Evolutionary conservation across 176 grass and related monocot species (phyloP).

Genomic region (Cenchrus americanus): DNA sequence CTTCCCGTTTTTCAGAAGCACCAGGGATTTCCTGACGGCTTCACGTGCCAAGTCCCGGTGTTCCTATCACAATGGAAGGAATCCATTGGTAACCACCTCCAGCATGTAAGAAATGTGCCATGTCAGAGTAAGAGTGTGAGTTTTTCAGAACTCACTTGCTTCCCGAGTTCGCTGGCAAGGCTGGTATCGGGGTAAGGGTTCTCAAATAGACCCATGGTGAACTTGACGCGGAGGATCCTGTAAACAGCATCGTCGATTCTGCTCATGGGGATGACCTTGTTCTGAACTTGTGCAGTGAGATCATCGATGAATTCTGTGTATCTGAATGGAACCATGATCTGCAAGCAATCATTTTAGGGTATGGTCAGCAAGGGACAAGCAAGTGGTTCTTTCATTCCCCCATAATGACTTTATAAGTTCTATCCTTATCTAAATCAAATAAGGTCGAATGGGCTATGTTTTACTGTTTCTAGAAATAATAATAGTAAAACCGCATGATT

Average conservation of each 20-base stretch:
- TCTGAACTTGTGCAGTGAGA: slow-evolving; percentile 62
- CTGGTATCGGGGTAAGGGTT: slow-evolving; percentile 54
- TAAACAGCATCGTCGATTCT: slow-evolving; percentile 73
- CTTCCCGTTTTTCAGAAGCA: slow-evolving; percentile 80
- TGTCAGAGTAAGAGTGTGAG: neutral
- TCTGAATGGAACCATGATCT: slow-evolving; percentile 75
- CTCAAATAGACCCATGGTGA: slow-evolving; percentile 81
- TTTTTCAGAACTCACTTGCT: slow-evolving; percentile 42
- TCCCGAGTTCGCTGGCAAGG: slow-evolving; percentile 61
- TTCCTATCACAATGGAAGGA: slow-evolving; percentile 35
- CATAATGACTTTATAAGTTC: neutral
- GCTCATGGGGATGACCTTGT: slow-evolving; percentile 71
- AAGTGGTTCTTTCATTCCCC: neutral
- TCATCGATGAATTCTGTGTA: slow-evolving; percentile 67
- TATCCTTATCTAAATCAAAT: neutral
- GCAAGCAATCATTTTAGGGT: slow-evolving; percentile 24
- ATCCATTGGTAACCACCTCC: neutral
- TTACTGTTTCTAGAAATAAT: neutral
- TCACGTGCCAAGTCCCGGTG: slow-evolving; percentile 70
- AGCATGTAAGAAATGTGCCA: neutral
- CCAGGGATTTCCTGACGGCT: slow-evolving; percentile 75
- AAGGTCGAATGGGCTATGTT: neutral
- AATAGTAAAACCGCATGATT: neutral
- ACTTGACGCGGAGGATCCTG: slow-evolving; percentile 82
- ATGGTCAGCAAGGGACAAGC: neutral